Conservation (phyloP, 345 rosid genomes). For the Eucalyptus marginata region DNA sequence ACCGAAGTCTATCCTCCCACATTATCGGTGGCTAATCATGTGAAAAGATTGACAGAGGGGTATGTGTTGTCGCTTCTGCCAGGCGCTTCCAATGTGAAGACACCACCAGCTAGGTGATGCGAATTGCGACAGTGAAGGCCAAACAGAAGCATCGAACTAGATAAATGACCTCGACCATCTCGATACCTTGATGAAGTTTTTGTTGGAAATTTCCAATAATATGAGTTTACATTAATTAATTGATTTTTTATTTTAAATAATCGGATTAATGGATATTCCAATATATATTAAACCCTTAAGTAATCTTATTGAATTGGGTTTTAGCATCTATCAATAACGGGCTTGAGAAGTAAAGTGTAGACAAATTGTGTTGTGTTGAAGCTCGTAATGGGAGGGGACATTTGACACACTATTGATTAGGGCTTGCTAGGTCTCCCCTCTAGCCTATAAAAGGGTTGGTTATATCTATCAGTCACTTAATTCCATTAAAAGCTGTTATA, state of each 20-base stretch:
- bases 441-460: too few relatives aligned
- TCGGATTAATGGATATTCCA: too few relatives aligned
- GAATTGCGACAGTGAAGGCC: neutral
- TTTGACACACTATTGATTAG: accelerated
- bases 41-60: neutral
- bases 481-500: too few relatives aligned
- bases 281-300: too few relatives aligned
- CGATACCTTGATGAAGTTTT: too few relatives aligned
- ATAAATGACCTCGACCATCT: neutral
- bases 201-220: too few relatives aligned
- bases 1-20: neutral
- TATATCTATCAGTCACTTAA: accelerated
- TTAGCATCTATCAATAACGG: too few relatives aligned
- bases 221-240: too few relatives aligned
- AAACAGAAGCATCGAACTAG: neutral
- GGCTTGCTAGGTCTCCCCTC: accelerated
- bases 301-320: too few relatives aligned
- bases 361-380: accelerated
- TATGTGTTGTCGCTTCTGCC: neutral
- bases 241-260: too few relatives aligned
- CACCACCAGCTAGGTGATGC: neutral
- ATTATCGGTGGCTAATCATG: neutral
- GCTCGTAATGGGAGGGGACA: accelerated
- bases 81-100: neutral
- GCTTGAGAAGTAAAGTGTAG: accelerated